Evolutionary conservation across 192 early-diverging fungal species (phyloP).

Genomic region (Nowakowskiella sp.): DNA sequence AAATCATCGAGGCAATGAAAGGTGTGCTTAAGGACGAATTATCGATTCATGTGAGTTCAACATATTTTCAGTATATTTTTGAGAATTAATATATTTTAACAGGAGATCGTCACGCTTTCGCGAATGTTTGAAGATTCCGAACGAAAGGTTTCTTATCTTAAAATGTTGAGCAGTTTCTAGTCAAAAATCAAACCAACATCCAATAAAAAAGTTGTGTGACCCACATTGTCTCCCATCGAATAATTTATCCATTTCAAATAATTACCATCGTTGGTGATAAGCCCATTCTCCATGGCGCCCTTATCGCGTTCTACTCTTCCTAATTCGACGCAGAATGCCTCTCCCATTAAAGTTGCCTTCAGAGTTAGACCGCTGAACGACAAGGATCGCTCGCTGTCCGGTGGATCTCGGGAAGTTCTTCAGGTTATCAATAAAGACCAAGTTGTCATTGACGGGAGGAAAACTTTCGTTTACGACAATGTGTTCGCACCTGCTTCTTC

Average conservation of each 20-base stretch:
- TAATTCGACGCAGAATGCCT: conserved; percentile 23
- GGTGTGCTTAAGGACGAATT: conserved; percentile 20
- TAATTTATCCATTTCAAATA: too few species aligned
- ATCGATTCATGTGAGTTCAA: conserved; percentile 42
- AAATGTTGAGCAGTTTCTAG: too few species aligned
- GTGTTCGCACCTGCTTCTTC: conserved; percentile 63
- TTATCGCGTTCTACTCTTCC: too few species aligned
- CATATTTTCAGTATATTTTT: conserved; percentile 1
- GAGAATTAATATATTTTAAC: not conserved
- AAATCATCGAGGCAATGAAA: conserved; percentile 26
- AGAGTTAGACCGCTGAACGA: conserved; percentile 68
- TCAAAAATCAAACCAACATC: too few species aligned
- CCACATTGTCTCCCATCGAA: too few species aligned
- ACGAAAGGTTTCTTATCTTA: conserved; percentile 8
- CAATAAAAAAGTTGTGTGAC: too few species aligned
- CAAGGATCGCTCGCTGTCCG: conserved; percentile 61
- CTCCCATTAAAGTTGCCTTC: conserved; percentile 61
- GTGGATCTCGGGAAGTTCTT: conserved; percentile 40
- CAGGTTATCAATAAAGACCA: conserved; percentile 5
- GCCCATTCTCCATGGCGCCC: too few species aligned
- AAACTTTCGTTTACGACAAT: conserved; percentile 38
- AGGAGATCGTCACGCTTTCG: conserved; percentile 50
- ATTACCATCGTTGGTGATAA: too few species aligned
- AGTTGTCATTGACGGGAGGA: conserved; percentile 16
- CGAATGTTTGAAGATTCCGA: conserved; percentile 38